Base-by-base conservation (phyloP, 2,329 filamentous ascomycete genomes). In the Botrytis medusae region DNA sequence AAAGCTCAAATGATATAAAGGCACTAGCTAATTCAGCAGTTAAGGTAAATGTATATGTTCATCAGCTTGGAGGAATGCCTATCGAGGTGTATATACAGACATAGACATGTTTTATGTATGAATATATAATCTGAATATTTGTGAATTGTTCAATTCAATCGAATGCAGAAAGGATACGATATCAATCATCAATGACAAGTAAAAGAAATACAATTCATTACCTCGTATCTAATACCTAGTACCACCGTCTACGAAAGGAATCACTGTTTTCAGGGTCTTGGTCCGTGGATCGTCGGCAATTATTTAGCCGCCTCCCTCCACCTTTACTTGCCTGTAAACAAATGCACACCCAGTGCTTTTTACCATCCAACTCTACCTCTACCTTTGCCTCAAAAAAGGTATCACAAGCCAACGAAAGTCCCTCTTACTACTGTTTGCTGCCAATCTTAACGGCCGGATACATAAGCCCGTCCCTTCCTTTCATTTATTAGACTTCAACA, bases 281-380 rank as follows among this genome's bases (percentile, higher is more conserved):
- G 51, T 57, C 51, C 25, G 48, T 54, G 48, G 48, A 54, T 54
- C 25, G 16, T 57, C n/a, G 51, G 51, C 51, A n/a, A 57, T 57
- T 57, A 57, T 57, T 57, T 57, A 57, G 51, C 51, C 51, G 51
- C 51, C n/a, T 57, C 51, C 51, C 51, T 62, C 60, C 60, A 62
- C 37, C 48, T 54, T 42, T 61, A 37, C 37, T 8, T 20, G 40
- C 37, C 12, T n/a, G 32, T 65, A 65, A 65, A 65, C 62, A 65
- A 42, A 65, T n/a, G n/a, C 59, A 61, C n/a, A 42, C 20, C 20
- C n/a, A 65, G 42, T 29, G 51, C 51, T 29, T 29, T 57, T 18
- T 8, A 29, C 51, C 9, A 57, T 2, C 51, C 29, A 62, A 14
- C 51, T 61, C 34, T 34, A n/a, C 37, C 48, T n/a, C 7, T 61